Base-by-base conservation (phyloP, 2,329 filamentous ascomycete species). In the Aspergillus intermedius region DNA sequence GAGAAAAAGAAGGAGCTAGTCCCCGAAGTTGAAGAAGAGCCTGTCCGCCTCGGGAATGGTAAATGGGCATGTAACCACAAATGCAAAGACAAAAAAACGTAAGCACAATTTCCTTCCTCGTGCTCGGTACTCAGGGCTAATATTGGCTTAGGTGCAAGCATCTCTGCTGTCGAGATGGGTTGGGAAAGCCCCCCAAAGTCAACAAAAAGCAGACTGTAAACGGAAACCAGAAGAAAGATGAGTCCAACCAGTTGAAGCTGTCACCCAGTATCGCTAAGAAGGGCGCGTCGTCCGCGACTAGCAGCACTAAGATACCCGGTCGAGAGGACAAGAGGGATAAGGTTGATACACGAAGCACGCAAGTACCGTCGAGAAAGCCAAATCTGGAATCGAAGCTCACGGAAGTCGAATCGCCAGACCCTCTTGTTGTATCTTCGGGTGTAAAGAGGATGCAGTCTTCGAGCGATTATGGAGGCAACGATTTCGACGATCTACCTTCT, bases 31-130 rank as follows among this genome's bases (percentile, higher is more conserved):
- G 56, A 58, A 34, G 67, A 76, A 30, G 68, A 76, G 42, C 76
- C 81, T 4, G 62, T 69, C 1, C 77, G 75, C 56, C 76, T 90
- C 52, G 66, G 74, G 0, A 91, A 87, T 59, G 87, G 86, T 0
- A 87, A 78, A 59, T 91, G 84, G 81, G 77, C 77, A 32, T 91
- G 87, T 67, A 85, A 85, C 49, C 87, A 91, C 60, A 66, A 66
- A 15, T 91, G 87, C 69, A 81, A 78, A 57, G 74, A 84, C 55
- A 82, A 79, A 56, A 70, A 64, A 35, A 68, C 61, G 70, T 74
- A 59, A 48, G 56, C 4, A 12, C 1, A 3, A 37, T 40, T 12
- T 19, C 13, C 35, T 25, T 37, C 28, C 42, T 47, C 60, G 61
- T 22, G 6, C 63, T 2, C 60, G 60, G 1, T 58, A 59, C 17